Evolutionary conservation across 2,329 filamentous ascomycete species (phyloP).

Genomic region (Fusarium siculi): DNA sequence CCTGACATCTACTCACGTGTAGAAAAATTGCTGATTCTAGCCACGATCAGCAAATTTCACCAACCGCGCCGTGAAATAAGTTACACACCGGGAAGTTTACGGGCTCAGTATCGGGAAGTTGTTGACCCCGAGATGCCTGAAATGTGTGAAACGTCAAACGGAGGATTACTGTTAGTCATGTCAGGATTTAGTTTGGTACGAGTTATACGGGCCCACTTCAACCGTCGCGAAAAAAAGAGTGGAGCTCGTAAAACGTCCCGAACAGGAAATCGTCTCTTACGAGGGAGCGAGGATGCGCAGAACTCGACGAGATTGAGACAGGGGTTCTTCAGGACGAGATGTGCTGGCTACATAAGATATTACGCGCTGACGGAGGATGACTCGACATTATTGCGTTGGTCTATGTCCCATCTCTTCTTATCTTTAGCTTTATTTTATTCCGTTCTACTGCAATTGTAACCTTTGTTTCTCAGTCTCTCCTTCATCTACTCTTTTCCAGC

Average conservation of each 20-base stretch:
- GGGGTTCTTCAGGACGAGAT: background rate
- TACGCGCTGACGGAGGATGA: background rate
- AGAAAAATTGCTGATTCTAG: too few species aligned
- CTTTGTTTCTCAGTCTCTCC: background rate
- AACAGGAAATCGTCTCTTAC: slow-evolving; percentile 29
- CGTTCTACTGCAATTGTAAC: background rate
- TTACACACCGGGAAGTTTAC: background rate
- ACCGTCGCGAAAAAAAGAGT: background rate
- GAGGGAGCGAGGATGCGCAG: slow-evolving; percentile 7
- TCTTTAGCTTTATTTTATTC: background rate
- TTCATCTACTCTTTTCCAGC: background rate
- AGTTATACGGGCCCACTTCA: background rate
- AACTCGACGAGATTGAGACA: background rate
- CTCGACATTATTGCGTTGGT: background rate
- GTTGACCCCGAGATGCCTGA: background rate
- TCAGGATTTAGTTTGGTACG: background rate
- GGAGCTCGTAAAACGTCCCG: slow-evolving; percentile 26
- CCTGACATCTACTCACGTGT: background rate
- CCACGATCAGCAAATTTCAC: background rate
- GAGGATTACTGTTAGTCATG: background rate
- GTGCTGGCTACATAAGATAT: background rate
- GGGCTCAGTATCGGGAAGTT: background rate
- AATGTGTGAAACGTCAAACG: background rate
- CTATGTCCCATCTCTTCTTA: background rate
- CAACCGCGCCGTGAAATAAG: fast-evolving